Percentiles rank a stretch among this genome's conserved stretches.
phyloP scores from a whole-genome alignment of 1,139 yeast species.

The Kurtzmaniella natalensis region DNA sequence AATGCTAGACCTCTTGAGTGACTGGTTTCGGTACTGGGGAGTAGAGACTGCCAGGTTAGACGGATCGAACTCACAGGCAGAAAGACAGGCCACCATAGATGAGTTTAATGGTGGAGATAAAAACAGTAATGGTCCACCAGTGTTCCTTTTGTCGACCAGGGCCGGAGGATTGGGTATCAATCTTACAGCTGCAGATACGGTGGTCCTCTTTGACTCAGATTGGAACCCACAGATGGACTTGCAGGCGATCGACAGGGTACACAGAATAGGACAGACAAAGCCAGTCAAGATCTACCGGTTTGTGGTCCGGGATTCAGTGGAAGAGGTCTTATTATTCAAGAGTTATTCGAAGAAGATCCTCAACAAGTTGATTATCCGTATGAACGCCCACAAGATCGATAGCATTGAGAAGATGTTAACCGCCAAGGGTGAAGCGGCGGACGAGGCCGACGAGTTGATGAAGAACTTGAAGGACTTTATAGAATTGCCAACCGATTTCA shows the following conservation, averaged over 20 bases:
- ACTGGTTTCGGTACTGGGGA: slow-evolving; percentile 46
- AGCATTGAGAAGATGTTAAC: slow-evolving; percentile 15
- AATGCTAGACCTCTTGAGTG: slow-evolving; percentile 71
- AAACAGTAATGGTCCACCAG: slow-evolving; percentile 23
- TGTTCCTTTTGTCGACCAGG: slow-evolving; percentile 80
- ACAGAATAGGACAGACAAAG: slow-evolving; percentile 82
- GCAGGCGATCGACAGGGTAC: slow-evolving; percentile 95
- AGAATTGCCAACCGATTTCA: slow-evolving; percentile 23
- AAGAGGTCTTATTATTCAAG: slow-evolving; percentile 70
- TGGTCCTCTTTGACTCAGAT: slow-evolving; percentile 83
- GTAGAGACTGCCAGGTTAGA: slow-evolving; percentile 63
- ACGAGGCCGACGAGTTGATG: slow-evolving; percentile 9
- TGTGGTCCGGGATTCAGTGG: slow-evolving; percentile 73
- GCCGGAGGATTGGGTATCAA: slow-evolving; percentile 96
- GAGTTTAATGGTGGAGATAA: slow-evolving; percentile 52
- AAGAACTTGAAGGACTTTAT: slow-evolving; percentile 24
- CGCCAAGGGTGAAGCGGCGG: slow-evolving; percentile 19
- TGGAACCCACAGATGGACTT: slow-evolving; percentile 98
- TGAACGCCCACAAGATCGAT: slow-evolving; percentile 68
- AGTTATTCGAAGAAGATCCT: slow-evolving; percentile 77
- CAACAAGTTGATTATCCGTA: slow-evolving; percentile 78
- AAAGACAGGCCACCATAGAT: slow-evolving; percentile 61
- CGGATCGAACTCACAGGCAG: slow-evolving; percentile 65
- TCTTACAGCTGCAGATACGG: slow-evolving; percentile 83
- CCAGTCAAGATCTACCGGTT: slow-evolving; percentile 82